Conservation (phyloP, 106 monocot species). For the Allium sativum region DNA sequence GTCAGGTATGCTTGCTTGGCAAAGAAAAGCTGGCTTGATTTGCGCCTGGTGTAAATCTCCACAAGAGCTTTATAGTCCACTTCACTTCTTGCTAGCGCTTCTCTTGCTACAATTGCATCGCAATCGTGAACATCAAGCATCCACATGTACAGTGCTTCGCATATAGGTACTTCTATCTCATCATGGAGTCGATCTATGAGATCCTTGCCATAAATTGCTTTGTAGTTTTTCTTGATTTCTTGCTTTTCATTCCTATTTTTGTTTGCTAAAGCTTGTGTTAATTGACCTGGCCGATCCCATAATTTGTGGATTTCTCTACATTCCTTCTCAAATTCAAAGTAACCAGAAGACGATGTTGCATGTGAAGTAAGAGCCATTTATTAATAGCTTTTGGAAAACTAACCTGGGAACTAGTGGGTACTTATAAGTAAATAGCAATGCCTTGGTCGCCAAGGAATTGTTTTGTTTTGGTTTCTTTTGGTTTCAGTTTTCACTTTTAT, state of each 20-base stretch:
- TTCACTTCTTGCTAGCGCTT: constrained; percentile 7
- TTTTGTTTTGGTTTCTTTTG: background rate
- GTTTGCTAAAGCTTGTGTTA: constrained; percentile 7
- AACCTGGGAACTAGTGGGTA: background rate
- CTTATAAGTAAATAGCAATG: background rate
- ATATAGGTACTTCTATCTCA: constrained; percentile 15
- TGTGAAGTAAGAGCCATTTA: constrained; percentile 7
- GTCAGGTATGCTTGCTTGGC: constrained; percentile 26
- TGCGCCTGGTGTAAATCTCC: constrained; percentile 34
- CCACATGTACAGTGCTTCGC: constrained; percentile 20
- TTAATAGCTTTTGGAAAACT: background rate
- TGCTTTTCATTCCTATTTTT: constrained; percentile 12
- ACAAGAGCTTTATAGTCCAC: constrained; percentile 22
- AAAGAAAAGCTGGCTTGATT: constrained; percentile 38
- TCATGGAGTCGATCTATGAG: constrained; percentile 21
- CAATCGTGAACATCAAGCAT: constrained; percentile 30
- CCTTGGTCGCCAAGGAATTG: constrained; percentile 5
- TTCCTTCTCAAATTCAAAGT: constrained; percentile 5
- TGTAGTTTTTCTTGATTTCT: constrained; percentile 24
- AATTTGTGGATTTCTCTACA: constrained; percentile 5
- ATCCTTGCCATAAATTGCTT: constrained; percentile 16
- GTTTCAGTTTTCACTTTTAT: background rate
- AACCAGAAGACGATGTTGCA: background rate
- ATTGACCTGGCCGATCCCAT: background rate
- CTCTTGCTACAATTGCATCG: constrained; percentile 27